Evolutionary conservation across 192 early-diverging fungal genomes (phyloP), one percentile per base, ranked within the genome.

Genomic region (Diversispora eburnea): DNA sequence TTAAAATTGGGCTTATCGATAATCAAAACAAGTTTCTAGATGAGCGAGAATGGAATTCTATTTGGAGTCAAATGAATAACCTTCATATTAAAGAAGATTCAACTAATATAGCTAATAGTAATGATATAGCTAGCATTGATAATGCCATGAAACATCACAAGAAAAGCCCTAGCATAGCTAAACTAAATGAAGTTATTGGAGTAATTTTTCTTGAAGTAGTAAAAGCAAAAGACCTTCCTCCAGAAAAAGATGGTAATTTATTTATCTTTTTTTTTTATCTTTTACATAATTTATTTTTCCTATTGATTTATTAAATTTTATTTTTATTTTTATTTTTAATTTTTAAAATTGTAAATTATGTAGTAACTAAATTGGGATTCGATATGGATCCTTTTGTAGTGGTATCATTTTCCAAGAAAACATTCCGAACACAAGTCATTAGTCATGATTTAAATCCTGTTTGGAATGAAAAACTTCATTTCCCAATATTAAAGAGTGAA

Each of bases 351-450:
- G n/a, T 17, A 54, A 19, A 51, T 22, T 49, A 39, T 60, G 33
- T 74, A 80, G 79, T 78, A 10, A 82, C 85, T 4, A 75, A 84
- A n/a, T 86, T 85, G 0, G 82, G 87, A 7, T 91, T 88, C 75
- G 88, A 93, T 75, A 93, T 91, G 84, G 92, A 94, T 77, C 92
- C 93, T 0, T 94, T 92, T 81, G 91, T 90, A 2, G 80, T 92
- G 51, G 82, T 93, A 13, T 87, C 89, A 8, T 91, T 88, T 79
- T 84, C 86, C 25, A 79, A 82, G 33, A 84, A 86, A 17, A 93
- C 90, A 2, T 93, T 90, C 74, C 78, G 91, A 39, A 92, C 92
- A 7, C 75, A 85, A 43, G 80, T 83, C 3, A 77, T 91, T 55
- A 80, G 86, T 12, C 90, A 93, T 72, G 87, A 82, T 22, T 80